phyloP scores from a whole-genome alignment of 352 stramenopile genomes.

The Pythium plurisporium region DNA sequence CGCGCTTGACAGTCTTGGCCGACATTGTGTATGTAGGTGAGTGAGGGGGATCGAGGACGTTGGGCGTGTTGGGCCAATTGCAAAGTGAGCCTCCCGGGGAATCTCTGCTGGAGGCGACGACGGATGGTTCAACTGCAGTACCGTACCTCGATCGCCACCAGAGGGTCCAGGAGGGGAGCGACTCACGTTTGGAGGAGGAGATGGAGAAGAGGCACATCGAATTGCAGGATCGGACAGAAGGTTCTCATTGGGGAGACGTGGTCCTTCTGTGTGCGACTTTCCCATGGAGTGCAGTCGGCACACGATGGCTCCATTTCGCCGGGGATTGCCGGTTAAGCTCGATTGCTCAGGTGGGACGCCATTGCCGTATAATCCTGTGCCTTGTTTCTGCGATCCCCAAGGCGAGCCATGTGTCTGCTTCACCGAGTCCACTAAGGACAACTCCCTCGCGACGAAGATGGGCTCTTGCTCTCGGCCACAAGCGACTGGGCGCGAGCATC shows the following conservation, averaged over 20 bases:
- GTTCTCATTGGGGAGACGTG: neutral
- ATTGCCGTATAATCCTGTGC: too few relatives aligned
- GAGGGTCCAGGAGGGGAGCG: neutral
- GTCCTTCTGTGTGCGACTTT: constrained; percentile 5
- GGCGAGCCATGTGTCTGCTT: too few relatives aligned
- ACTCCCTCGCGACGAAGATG: neutral
- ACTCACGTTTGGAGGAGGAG: neutral
- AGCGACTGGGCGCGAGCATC: neutral
- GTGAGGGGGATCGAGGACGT: neutral
- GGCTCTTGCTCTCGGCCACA: neutral
- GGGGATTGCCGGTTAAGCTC: too few relatives aligned
- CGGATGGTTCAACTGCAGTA: too few relatives aligned
- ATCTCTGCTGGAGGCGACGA: too few relatives aligned
- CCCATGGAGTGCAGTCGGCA: too few relatives aligned
- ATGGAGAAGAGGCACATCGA: neutral
- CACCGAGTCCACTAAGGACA: too few relatives aligned
- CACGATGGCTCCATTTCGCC: too few relatives aligned
- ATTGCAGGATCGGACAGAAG: constrained; percentile 1
- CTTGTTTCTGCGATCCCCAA: too few relatives aligned
- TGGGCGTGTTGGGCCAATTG: constrained; percentile 5
- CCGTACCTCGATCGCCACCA: too few relatives aligned
- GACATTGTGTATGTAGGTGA: neutral
- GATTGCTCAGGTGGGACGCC: too few relatives aligned
- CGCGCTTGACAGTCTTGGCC: constrained; percentile 18
- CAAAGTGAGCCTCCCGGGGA: constrained; percentile 7